Evolutionary conservation across 495 filamentous ascomycete species (phyloP), one percentile per base, ranked within the genome.

Genomic region (Penicillium riverlandense): DNA sequence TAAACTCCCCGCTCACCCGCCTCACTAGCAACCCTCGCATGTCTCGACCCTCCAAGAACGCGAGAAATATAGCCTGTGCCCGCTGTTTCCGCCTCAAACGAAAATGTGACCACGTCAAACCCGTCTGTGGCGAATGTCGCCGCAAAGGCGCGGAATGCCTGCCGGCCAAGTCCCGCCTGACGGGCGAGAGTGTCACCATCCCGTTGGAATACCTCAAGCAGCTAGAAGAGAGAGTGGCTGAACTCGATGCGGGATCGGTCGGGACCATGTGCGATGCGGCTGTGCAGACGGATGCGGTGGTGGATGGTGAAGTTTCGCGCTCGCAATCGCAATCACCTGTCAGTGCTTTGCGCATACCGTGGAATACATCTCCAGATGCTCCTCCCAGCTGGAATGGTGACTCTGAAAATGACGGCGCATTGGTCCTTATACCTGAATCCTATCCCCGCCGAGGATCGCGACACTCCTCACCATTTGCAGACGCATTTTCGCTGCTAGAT

Each of bases 61-160:
- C 47, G 11, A 55, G 54, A 55, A 47, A 61, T 28, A 58, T 61
- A 37, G 61, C 61, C 38, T 65, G 61, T 38, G 48, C 54, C 34
- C 61, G 61, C 41, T 65, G 61, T 33, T 65, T 65, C 38, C 61
- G 57, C 8, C 41, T 62, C 11, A 65, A 65, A 42, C 57, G 61
- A 9, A 62, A 53, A 55, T 65, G 61, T 53, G 61, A 65, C 35
- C 61, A 65, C 48, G 52, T 40, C 11, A 65, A 62, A 41, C 61
- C 61, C 7, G 52, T 45, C 12, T 65, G 61, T 42, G 57, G 61
- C 29, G 61, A 65, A 50, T 65, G 61, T 40, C 50, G 43, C 16
- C 59, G 61, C 13, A 62, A 61, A 50, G 53, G 54, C 6, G 57
- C 59, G 2, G 61, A 65, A 38, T 65, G 61, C 45, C 44, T 65